Evolutionary conservation across 768 basidiomycete genomes (phyloP).

Genomic region (Trametes maxima): DNA sequence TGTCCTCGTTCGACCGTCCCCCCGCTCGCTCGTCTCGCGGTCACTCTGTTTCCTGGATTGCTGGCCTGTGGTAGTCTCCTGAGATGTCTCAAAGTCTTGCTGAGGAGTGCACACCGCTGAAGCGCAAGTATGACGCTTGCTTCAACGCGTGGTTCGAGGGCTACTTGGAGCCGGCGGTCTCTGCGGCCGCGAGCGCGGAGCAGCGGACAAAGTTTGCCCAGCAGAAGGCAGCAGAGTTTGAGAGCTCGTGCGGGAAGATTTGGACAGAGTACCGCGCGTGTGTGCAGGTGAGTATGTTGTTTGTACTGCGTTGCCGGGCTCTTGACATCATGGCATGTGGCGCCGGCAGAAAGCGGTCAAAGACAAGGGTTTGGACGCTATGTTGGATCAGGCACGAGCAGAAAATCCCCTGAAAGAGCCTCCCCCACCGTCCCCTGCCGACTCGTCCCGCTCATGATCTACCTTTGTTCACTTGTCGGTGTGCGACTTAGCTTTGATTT

Average conservation of each 20-base stretch:
- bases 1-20: slow-evolving; percentile 14
- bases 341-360: slow-evolving; percentile 71
- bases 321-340: not conserved
- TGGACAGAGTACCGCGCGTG: slow-evolving; percentile 84
- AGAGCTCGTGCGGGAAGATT: slow-evolving; percentile 78
- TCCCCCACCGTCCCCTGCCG: slow-evolving; percentile 41
- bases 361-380: slow-evolving; percentile 71
- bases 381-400: slow-evolving; percentile 70
- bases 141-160: slow-evolving; percentile 99
- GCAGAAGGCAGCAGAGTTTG: slow-evolving; percentile 85
- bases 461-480: not conserved
- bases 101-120: slow-evolving; percentile 85
- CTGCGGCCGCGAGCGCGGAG: slow-evolving; percentile 46
- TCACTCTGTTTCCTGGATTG: not conserved
- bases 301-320: not conserved
- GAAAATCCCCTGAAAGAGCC: slow-evolving; percentile 56
- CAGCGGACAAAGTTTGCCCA: slow-evolving; percentile 65
- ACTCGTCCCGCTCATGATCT: slow-evolving; percentile 17
- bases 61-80: not conserved
- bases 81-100: slow-evolving; percentile 81
- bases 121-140: slow-evolving; percentile 88
- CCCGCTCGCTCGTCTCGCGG: not conserved
- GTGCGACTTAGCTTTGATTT: not conserved
- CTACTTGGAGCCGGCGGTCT: slow-evolving; percentile 82
- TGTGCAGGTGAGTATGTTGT: slow-evolving; percentile 65